Evolutionary conservation across 2,329 filamentous ascomycete genomes (phyloP).

Genomic region (Alternaria alternata): DNA sequence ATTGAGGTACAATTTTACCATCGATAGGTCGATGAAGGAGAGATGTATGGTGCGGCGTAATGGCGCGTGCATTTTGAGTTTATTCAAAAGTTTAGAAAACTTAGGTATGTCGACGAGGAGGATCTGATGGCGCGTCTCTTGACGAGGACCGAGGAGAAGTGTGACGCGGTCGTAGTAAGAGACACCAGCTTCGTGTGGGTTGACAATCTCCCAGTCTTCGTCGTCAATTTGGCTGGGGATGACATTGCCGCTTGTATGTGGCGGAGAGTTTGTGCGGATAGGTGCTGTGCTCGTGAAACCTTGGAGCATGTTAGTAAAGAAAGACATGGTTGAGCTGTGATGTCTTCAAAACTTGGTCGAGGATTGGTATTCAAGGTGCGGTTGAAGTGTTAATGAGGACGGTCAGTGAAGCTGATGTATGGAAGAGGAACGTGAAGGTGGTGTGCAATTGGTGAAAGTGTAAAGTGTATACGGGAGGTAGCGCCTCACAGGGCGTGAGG

Average conservation of each 20-base stretch:
- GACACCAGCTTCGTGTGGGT: neutral
- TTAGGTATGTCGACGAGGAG: slow-evolving; percentile 7
- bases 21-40: neutral
- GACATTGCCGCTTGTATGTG: neutral
- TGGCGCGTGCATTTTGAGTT: neutral
- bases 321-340: neutral
- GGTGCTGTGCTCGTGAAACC: neutral
- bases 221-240: neutral
- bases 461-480: neutral
- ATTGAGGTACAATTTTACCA: slow-evolving; percentile 1
- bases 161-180: slow-evolving; percentile 8
- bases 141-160: slow-evolving; percentile 4
- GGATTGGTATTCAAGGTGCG: neutral
- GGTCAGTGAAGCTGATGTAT: neutral
- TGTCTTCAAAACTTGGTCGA: neutral
- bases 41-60: neutral
- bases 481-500: neutral
- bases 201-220: slow-evolving; percentile 8
- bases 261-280: neutral
- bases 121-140: neutral
- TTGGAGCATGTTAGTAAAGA: neutral
- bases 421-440: neutral
- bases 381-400: neutral
- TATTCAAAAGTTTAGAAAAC: neutral
- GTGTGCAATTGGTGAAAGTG: neutral